Conservation (phyloP, 768 basidiomycete species). For the Tubosaeta sp. region DNA sequence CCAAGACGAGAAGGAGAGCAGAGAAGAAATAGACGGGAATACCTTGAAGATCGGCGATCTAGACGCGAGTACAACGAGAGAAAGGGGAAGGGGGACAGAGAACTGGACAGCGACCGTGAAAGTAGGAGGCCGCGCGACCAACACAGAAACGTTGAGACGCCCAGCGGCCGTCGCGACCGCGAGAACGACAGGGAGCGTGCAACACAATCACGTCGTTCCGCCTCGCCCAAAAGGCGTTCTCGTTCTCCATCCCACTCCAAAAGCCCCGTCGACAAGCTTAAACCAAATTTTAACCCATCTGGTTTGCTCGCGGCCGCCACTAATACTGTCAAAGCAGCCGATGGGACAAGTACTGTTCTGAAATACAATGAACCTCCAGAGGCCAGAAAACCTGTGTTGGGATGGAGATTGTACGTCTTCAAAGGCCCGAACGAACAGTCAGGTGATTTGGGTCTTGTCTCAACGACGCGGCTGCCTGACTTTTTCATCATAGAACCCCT, state of each 20-base stretch:
- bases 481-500: conserved; percentile 59
- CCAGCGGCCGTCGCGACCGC: conserved; percentile 22
- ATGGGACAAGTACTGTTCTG: conserved; percentile 78
- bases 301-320: conserved; percentile 95
- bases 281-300: conserved; percentile 87
- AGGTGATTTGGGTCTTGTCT: conserved; percentile 49
- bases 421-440: conserved; percentile 91
- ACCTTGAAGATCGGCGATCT: conserved; percentile 15
- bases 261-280: conserved; percentile 54
- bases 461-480: not conserved
- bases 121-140: conserved; percentile 20
- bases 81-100: conserved; percentile 12
- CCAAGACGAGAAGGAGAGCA: conserved; percentile 21
- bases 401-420: conserved; percentile 97
- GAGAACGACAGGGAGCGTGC: conserved; percentile 31
- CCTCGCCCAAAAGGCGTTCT: conserved; percentile 45
- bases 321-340: conserved; percentile 74
- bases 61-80: conserved; percentile 20
- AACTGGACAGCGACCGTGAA: conserved; percentile 5
- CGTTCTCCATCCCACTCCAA: conserved; percentile 40
- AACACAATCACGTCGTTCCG: conserved; percentile 47
- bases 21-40: conserved; percentile 16
- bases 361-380: conserved; percentile 99
- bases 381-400: conserved; percentile 83
- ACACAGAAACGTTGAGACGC: conserved; percentile 39